Base-by-base conservation (phyloP, 768 basidiomycete species). In the Leccinum obscurum region DNA sequence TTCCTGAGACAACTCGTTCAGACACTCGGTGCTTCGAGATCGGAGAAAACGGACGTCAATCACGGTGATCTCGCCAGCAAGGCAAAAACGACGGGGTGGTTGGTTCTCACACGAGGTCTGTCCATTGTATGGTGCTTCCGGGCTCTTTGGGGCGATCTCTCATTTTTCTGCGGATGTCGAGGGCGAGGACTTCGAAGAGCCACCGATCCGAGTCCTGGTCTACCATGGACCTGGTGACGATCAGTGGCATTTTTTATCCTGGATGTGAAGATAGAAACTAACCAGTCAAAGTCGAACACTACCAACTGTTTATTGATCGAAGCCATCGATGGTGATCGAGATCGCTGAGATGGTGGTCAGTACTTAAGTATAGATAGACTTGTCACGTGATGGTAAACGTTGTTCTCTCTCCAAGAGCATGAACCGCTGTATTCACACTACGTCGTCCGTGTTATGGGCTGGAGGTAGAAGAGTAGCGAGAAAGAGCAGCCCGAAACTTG, bases 271-370 rank as follows among this genome's bases (percentile, higher is more conserved):
- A 32, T 4, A 15, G 37, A 30, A 49, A 68, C 72, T 64, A 63
- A 90, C 96, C 95, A 98, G 82, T 99, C 96, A 77, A 98, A 99
- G 75, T 99, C 96, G 66, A 90, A 98, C 14, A 98, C 87, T 60
- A 98, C 79, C 54, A 98, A 87, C 69, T 95, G 92, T 62, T 78
- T 81, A 39, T 72, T 68, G n/a, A 71, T 65, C 50, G 66, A 57
- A 28, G 64, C 13, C 70, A 72, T 71, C 15, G 37, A 39, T 15
- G 37, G 8, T 17, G 37, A 17, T 44, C 41, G 41, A n/a, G n/a
- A 44, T n/a, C n/a, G 41, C 7, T 8, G 8, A n/a, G 39, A 9
- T n/a, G 41, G 17, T 41, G 39, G 41, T 41, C 34, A 34, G 11
- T 34, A 34, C 32, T 32, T 11, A 32, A 11, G 28, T 30, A 32